Percentiles rank a stretch among this genome's conserved stretches.
Evolutionary conservation across 768 basidiomycete genomes (phyloP).

Genomic region (Suillus lakei): DNA sequence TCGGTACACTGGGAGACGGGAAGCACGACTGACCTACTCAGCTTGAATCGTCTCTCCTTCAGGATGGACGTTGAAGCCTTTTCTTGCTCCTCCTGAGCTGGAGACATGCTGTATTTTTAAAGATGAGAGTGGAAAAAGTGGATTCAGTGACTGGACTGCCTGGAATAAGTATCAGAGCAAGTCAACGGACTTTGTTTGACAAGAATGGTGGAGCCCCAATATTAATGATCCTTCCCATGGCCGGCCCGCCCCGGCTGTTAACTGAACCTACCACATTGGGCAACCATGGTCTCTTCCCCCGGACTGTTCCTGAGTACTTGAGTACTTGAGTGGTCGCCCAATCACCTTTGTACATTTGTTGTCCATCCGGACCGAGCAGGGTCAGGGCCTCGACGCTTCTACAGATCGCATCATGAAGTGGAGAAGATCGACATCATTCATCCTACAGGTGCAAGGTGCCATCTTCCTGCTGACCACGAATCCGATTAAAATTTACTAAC

Average conservation of each 20-base stretch:
- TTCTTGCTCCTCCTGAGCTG: conserved; percentile 43
- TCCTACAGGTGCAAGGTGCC: neutral
- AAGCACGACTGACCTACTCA: conserved; percentile 67
- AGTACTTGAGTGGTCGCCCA: neutral
- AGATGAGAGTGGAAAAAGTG: conserved; percentile 15
- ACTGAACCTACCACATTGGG: conserved; percentile 27
- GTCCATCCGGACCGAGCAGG: neutral
- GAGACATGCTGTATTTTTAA: conserved; percentile 28
- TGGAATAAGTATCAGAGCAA: conserved; percentile 34
- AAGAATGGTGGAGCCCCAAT: conserved; percentile 5
- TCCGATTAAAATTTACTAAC: neutral
- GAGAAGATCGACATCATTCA: conserved; percentile 1
- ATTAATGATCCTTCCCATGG: conserved; percentile 6
- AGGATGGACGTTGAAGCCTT: conserved; percentile 55
- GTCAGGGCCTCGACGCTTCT: neutral
- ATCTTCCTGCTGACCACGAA: neutral
- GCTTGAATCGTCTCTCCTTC: conserved; percentile 86
- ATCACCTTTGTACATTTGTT: conserved; percentile 25
- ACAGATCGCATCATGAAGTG: conserved; percentile 5
- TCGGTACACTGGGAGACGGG: conserved; percentile 2
- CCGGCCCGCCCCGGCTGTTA: conserved; percentile 32
- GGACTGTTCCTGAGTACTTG: conserved; percentile 22
- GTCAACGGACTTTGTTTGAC: conserved; percentile 13
- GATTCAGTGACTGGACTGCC: conserved; percentile 1
- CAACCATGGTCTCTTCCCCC: conserved; percentile 16